A percentile compares a stretch with the other conserved stretches of the same genome.
Conservation (phyloP, 352 stramenopile species). For the Globisporangium orthogonon region DNA sequence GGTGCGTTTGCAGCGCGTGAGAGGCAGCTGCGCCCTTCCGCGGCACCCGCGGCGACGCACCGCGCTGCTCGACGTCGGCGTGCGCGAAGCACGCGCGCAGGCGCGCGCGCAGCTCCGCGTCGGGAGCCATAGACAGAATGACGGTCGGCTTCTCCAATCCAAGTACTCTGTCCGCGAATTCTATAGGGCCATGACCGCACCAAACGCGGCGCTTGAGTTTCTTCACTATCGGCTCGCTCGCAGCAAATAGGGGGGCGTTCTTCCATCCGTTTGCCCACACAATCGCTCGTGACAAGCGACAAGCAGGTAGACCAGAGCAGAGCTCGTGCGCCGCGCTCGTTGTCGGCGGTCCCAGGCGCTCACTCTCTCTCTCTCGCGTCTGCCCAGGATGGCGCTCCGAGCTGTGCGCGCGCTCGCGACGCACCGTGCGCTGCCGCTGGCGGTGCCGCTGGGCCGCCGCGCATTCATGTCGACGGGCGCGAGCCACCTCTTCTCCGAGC, state of each 20-base stretch:
- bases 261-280: constrained; percentile 20
- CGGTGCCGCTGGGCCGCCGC: constrained; percentile 13
- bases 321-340: not conserved
- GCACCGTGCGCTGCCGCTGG: constrained; percentile 6
- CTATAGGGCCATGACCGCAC: not conserved
- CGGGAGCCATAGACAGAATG: not conserved
- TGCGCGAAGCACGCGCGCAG: constrained; percentile 41
- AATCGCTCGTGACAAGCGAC: constrained; percentile 2
- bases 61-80: constrained; percentile 25
- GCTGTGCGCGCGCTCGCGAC: constrained; percentile 13
- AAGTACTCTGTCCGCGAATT: not conserved
- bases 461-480: constrained; percentile 66
- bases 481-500: constrained; percentile 60
- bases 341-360: not conserved
- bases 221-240: not conserved
- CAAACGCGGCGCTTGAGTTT: not conserved
- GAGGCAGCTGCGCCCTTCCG: not conserved
- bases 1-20: not conserved
- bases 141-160: not conserved
- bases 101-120: not conserved
- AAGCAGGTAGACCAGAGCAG: constrained; percentile 1
- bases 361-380: not conserved
- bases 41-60: constrained; percentile 5
- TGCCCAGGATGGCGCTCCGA: constrained; percentile 14
- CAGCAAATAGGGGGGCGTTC: constrained; percentile 8